Evolutionary conservation across 495 filamentous ascomycete genomes (phyloP), one percentile per base, ranked within the genome.

Genomic region (Trichoderma erinaceum): DNA sequence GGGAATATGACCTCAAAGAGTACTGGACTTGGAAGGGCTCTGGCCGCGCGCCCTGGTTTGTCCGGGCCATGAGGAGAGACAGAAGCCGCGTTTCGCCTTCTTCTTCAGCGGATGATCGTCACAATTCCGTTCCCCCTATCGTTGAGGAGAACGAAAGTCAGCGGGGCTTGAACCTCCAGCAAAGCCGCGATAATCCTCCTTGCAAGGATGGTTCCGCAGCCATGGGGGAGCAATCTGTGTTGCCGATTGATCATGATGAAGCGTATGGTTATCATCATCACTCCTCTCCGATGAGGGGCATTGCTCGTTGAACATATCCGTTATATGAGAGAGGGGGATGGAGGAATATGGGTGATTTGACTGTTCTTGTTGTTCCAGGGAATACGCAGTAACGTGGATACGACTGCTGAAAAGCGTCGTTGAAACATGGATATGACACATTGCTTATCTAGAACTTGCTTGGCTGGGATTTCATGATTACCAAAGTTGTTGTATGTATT

Each of bases 1-100:
- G 86, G 0, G 88, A 91, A 71, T 89, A 89, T 77, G 85, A 92
- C 16, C 76, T 86, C 66, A 90, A 90, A 67, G 89, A 93, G 63
- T 86, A 86, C 35, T 93, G 91, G 89, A 88, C 89, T 2, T 91
- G 85, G 83, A 84, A 81, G 67, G 70, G 77, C 11, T 72, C 70
- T 0, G 71, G 74, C 35, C 56, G 74, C 68, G 68, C 75, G 71
- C 73, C 71, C 61, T 76, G 79, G 79, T 64, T 73, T 61, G 48
- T 80, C 64, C 75, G 71, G 58, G 67, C 68, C 64, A 66, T 67
- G 65, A 23, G 66, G 73, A 44, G 13, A n/a, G 27, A 32, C 25
- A 13, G 16, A 12, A 3, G 21, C 50, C 50, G 23, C 44, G 2
- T 11, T 48, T 21, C 50, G 12, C 50, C 50, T 23, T 58, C 50